A percentile compares a stretch with the other conserved stretches of the same genome.
These are phyloP conservation scores for Pterocarpus santalinus DNA, from an alignment of 306 rosid genomes.

Conservation along the genomic window DNA sequence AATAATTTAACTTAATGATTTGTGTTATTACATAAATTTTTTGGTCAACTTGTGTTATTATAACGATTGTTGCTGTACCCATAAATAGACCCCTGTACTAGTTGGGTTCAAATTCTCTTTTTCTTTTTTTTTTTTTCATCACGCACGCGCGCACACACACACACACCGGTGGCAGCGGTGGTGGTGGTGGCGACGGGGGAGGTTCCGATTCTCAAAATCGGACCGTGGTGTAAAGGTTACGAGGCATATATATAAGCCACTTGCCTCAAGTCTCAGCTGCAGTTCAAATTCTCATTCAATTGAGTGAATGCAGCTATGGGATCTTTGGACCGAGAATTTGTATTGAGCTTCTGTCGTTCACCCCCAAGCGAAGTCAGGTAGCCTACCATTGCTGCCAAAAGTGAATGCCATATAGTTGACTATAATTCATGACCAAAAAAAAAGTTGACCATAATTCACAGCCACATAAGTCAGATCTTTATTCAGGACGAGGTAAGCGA, in stretches of 20 bases:
- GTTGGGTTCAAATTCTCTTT: not conserved
- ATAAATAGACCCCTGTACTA: too few relatives aligned
- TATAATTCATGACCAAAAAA: not conserved
- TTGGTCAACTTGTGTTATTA: not conserved
- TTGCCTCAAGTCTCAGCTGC: too few relatives aligned
- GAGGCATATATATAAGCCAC: too few relatives aligned
- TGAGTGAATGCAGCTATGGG: slow-evolving; percentile 14
- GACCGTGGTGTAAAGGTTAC: too few relatives aligned
- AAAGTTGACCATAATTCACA: too few relatives aligned
- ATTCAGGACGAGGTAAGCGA: slow-evolving; percentile 37
- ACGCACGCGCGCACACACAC: too few relatives aligned
- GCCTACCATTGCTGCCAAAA: slow-evolving; percentile 12
- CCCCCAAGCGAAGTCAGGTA: not conserved
- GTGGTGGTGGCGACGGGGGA: too few relatives aligned
- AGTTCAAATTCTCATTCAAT: not conserved
- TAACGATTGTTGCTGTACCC: not conserved
- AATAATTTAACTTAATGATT: not conserved
- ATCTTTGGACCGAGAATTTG: slow-evolving; percentile 26
- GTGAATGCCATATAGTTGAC: slow-evolving; percentile 38
- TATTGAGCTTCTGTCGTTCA: not conserved
- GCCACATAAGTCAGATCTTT: not conserved
- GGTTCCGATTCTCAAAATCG: too few relatives aligned
- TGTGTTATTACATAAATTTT: not conserved
- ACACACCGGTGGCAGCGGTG: too few relatives aligned
- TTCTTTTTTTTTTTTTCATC: too few relatives aligned